Conservation (phyloP, 2,329 filamentous ascomycete genomes). For the Hypoxylon sp. region DNA sequence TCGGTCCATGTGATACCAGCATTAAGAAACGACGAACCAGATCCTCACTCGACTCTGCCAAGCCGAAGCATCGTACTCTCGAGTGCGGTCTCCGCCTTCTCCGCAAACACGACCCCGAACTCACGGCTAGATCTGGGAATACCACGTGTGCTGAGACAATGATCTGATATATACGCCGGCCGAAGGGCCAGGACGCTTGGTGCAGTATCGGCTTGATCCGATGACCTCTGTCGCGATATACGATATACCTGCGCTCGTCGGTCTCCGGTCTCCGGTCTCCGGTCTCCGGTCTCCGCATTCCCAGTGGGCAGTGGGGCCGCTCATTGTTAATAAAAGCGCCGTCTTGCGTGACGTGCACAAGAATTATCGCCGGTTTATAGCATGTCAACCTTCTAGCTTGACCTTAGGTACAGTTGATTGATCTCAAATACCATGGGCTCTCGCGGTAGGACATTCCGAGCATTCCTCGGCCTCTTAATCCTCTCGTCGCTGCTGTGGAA, state of each 20-base stretch:
- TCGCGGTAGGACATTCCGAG: not conserved
- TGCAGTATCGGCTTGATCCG: conserved; percentile 25
- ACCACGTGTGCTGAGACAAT: conserved; percentile 30
- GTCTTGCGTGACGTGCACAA: not conserved
- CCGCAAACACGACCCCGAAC: conserved; percentile 21
- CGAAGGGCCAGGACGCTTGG: conserved; percentile 26
- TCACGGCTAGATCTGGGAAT: not conserved
- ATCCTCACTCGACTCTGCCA: conserved; percentile 19
- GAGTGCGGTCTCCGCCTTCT: conserved; percentile 16
- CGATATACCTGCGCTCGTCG: no score
- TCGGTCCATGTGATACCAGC: conserved; percentile 14
- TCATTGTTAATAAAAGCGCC: conserved; percentile 11
- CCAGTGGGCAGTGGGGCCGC: not conserved
- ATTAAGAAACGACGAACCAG: not conserved
- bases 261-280: not conserved
- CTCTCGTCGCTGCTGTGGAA: conserved; percentile 23
- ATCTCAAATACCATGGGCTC: conserved; percentile 11
- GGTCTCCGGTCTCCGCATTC: not conserved
- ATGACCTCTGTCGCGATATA: conserved; percentile 19
- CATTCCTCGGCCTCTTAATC: conserved; percentile 18
- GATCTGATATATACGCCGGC: conserved; percentile 27
- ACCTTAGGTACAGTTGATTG: not conserved
- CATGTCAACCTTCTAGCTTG: not conserved
- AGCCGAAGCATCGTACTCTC: conserved; percentile 10
- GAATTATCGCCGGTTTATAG: not conserved